Percentiles rank a stretch among this genome's conserved stretches.
Conservation (phyloP, 768 basidiomycete species). For the Pholiota microspora region DNA sequence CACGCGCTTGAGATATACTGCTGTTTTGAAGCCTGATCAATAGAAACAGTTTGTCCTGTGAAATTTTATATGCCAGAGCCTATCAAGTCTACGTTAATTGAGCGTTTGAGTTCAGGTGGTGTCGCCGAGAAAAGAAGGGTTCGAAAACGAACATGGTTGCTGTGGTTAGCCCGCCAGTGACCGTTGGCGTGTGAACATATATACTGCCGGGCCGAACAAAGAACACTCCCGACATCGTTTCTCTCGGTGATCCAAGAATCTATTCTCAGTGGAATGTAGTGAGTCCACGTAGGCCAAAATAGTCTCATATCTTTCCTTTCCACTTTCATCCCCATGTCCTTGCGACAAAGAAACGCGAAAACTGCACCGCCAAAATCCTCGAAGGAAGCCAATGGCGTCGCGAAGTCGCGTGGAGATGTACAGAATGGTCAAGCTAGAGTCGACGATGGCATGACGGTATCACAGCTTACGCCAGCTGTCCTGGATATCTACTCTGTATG, state of each 20-base stretch:
- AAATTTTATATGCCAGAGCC: too few relatives aligned
- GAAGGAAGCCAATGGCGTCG: conserved; percentile 4
- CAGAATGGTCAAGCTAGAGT: background rate
- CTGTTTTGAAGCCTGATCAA: conserved; percentile 34
- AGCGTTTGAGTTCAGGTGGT: too few relatives aligned
- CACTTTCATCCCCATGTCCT: conserved; percentile 15
- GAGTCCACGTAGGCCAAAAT: conserved; percentile 1
- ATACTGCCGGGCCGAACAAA: conserved; percentile 1
- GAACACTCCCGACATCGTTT: background rate
- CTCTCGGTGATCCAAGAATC: background rate
- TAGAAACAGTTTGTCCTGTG: too few relatives aligned
- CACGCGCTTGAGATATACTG: conserved; percentile 63
- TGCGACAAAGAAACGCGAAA: conserved; percentile 17
- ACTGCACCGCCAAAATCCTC: background rate
- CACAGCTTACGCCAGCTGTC: conserved; percentile 29
- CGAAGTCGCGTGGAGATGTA: background rate
- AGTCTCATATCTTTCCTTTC: background rate
- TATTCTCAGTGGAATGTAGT: conserved; percentile 13
- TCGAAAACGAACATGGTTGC: too few relatives aligned
- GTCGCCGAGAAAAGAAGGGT: too few relatives aligned
- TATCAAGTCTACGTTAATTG: too few relatives aligned
- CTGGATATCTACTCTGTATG: conserved; percentile 37
- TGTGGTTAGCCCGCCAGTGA: background rate
- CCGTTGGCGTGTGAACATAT: background rate
- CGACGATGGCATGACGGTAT: conserved; percentile 3